Conservation (phyloP, 2,329 filamentous ascomycete species). For the Microdochium trichocladiopsis region DNA sequence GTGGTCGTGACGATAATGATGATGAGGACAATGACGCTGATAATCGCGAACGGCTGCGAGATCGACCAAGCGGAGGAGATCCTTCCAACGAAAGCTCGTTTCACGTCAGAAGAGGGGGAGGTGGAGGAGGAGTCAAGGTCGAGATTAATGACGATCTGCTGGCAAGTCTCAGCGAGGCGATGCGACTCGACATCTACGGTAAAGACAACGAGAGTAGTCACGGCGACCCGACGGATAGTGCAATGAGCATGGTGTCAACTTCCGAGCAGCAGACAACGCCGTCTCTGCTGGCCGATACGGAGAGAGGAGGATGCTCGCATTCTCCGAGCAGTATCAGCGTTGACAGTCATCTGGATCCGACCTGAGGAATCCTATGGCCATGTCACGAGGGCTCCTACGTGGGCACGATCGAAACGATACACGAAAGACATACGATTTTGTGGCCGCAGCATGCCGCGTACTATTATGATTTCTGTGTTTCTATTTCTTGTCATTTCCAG, state of each 20-base stretch:
- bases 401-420: no score
- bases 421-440: background rate
- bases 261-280: background rate
- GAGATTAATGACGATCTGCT: slow-evolving; percentile 17
- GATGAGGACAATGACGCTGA: slow-evolving; percentile 2
- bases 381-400: background rate
- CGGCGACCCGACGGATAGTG: background rate
- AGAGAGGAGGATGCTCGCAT: background rate
- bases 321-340: background rate
- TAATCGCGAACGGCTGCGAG: background rate
- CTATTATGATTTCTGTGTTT: no score
- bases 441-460: no score
- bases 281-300: background rate
- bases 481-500: no score
- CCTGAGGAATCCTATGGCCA: background rate
- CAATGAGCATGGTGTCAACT: background rate
- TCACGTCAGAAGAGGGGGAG: no score
- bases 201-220: background rate
- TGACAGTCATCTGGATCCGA: background rate
- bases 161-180: slow-evolving; percentile 20
- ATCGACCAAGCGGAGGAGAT: background rate
- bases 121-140: no score
- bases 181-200: slow-evolving; percentile 17
- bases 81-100: no score
- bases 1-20: slow-evolving; percentile 5